phyloP scores from a whole-genome alignment of 2,329 filamentous ascomycete genomes.

The Cercospora sp. region DNA sequence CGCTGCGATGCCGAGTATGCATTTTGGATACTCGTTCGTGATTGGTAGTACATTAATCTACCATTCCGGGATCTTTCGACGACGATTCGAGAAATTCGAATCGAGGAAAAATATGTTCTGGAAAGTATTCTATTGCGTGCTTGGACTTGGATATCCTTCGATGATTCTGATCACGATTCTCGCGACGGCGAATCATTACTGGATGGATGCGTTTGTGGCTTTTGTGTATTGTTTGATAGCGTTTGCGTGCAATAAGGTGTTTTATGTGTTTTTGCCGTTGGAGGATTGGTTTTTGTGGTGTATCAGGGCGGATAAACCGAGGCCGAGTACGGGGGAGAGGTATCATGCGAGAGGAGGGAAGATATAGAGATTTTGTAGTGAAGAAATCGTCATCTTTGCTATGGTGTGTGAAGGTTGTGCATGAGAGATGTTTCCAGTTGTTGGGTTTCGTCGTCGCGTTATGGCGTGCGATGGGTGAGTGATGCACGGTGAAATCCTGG shows the following conservation, averaged over 20 bases:
- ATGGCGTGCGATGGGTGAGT: not conserved
- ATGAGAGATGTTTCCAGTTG: not conserved
- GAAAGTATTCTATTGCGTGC: slow-evolving; percentile 47
- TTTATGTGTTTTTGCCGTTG: slow-evolving; percentile 52
- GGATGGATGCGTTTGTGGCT: slow-evolving; percentile 54
- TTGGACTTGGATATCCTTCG: slow-evolving; percentile 55
- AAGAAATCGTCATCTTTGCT: not conserved
- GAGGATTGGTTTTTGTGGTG: slow-evolving; percentile 54
- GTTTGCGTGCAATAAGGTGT: slow-evolving; percentile 51
- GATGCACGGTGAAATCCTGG: not conserved
- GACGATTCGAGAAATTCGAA: slow-evolving; percentile 46
- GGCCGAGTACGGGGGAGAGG: slow-evolving; percentile 54
- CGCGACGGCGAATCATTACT: slow-evolving; percentile 62
- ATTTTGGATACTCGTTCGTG: slow-evolving; percentile 56
- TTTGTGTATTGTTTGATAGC: slow-evolving; percentile 47
- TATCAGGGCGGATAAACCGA: slow-evolving; percentile 53
- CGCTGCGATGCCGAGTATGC: slow-evolving; percentile 51
- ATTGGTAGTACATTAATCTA: slow-evolving; percentile 54
- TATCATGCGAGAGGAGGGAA: slow-evolving; percentile 33
- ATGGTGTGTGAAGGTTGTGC: not conserved
- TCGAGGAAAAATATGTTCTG: slow-evolving; percentile 45
- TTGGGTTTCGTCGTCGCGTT: not conserved
- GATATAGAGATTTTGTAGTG: slow-evolving; percentile 12
- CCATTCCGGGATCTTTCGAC: slow-evolving; percentile 47
- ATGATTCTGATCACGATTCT: slow-evolving; percentile 60